A percentile compares a stretch with the other conserved stretches of the same genome.
Conservation (phyloP, 1,139 yeast genomes). For the Sugiyamaella xylanicola region DNA sequence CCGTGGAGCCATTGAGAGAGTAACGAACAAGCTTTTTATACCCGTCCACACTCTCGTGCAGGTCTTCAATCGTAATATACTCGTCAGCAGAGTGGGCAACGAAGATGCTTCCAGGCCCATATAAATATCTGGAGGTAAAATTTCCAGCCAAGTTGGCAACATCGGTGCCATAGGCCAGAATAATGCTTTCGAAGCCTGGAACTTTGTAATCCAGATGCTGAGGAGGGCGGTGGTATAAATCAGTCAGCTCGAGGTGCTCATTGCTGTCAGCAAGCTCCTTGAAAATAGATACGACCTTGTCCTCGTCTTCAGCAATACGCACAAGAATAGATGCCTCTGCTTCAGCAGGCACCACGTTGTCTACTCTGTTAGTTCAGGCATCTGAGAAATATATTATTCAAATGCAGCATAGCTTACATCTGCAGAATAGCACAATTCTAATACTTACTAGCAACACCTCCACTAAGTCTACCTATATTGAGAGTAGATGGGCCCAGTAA, state of each 20-base stretch:
- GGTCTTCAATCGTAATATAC: constrained; percentile 53
- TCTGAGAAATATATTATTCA: no score
- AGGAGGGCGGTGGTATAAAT: constrained; percentile 43
- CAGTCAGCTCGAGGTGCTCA: constrained; percentile 36
- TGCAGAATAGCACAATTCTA: no score
- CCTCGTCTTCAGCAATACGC: constrained; percentile 56
- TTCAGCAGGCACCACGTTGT: constrained; percentile 63
- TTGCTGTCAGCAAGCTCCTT: constrained; percentile 41
- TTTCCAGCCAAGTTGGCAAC: constrained; percentile 54
- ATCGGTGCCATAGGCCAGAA: constrained; percentile 65
- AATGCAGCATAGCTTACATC: no score
- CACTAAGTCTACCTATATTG: constrained; percentile 60
- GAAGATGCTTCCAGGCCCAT: constrained; percentile 69
- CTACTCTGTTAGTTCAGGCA: constrained; percentile 26
- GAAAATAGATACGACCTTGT: constrained; percentile 46
- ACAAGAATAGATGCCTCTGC: constrained; percentile 56
- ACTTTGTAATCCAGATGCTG: constrained; percentile 59
- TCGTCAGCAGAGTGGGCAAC: constrained; percentile 70
- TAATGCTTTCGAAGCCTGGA: constrained; percentile 61
- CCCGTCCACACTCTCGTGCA: constrained; percentile 57
- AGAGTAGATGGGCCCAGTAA: constrained; percentile 63
- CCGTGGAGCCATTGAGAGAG: constrained; percentile 16
- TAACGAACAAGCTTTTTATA: constrained; percentile 52
- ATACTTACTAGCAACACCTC: constrained; percentile 52
- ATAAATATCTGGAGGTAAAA: constrained; percentile 52